Evolutionary conservation across 345 rosid genomes (phyloP), one percentile per base, ranked within the genome.

Genomic region (Pseudoturritis turrita): DNA sequence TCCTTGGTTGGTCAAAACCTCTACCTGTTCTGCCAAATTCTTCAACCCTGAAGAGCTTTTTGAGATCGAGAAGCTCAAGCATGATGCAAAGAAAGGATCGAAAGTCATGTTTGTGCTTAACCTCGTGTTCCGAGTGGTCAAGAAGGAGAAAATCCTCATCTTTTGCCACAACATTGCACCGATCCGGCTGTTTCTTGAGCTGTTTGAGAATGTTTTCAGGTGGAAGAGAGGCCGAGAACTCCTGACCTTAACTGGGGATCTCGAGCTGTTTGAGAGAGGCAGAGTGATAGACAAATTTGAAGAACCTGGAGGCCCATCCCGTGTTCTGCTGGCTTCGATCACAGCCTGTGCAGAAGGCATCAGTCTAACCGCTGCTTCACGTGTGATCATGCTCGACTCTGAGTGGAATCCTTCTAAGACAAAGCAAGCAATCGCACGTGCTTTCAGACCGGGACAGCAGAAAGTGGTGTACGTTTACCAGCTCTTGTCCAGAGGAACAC

Each of bases 91-190:
- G 62, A 93, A 83, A 77, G 97, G 94, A 65, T 87, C 98, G 0
- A 93, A 90, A 71, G 90, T 93, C 78, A 93, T 87, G 88, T 93
- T 93, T 22, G 98, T 93, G 67, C 71, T 93, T 68, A 90, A 89
- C 70, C 97, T 93, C 11, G 89, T 93, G 58, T 83, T 80, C 53
- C 87, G 97, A 5, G 85, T 90, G 40, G 81, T 89, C 47, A 79
- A 75, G 76, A 80, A 82, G 51, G 98, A 93, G 79, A 93, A 93
- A 62, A 85, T 87, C 39, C 78, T 93, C 31, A 84, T 90, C 19
- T 93, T 93, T 60, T 93, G 98, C 84, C 98, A 93, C 84, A 93
- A 89, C 78, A 89, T 93, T 49, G 98, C 97, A 0, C 98, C 98
- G 25, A 93, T 93, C 23, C 44, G 68, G 50, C 57, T 90, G 54